These are phyloP conservation scores for Ogataea hybrid DNA, from an alignment of 1,139 yeast genomes.

Conservation along the genomic window DNA sequence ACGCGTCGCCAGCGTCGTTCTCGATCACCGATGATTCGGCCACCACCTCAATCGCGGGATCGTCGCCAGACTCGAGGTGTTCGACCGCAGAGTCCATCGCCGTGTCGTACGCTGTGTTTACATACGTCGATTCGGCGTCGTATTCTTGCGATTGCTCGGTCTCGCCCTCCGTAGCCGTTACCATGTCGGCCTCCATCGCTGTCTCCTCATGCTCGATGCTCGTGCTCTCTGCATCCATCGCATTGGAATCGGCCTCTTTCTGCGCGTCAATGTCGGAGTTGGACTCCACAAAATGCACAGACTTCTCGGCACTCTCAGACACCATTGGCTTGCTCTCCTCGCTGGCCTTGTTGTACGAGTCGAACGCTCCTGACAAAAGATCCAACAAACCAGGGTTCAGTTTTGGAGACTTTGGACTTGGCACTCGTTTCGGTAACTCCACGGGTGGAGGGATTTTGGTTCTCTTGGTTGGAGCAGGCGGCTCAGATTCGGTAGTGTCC, in stretches of 20 bases:
- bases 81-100: background rate
- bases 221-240: background rate
- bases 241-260: background rate
- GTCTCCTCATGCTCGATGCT: background rate
- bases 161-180: background rate
- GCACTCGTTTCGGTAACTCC: slow-evolving; percentile 12
- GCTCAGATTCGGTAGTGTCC: no score
- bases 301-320: background rate
- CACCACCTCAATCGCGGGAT: slow-evolving; percentile 14
- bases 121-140: no score
- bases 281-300: slow-evolving; percentile 4
- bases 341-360: slow-evolving; percentile 20
- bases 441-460: slow-evolving; percentile 4
- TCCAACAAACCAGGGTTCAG: slow-evolving; percentile 21
- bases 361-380: slow-evolving; percentile 24
- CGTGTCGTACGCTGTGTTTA: background rate
- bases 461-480: background rate
- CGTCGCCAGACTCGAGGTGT: background rate
- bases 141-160: background rate
- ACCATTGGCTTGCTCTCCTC: slow-evolving; percentile 2
- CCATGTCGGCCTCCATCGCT: background rate
- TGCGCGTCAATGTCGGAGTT: background rate
- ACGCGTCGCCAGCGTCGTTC: slow-evolving; percentile 4
- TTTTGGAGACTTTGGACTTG: slow-evolving; percentile 28
- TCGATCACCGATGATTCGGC: slow-evolving; percentile 28